These are phyloP conservation scores for Solanum hybrid DNA, from an alignment of 305 asterid genomes.

Conservation along the genomic window DNA sequence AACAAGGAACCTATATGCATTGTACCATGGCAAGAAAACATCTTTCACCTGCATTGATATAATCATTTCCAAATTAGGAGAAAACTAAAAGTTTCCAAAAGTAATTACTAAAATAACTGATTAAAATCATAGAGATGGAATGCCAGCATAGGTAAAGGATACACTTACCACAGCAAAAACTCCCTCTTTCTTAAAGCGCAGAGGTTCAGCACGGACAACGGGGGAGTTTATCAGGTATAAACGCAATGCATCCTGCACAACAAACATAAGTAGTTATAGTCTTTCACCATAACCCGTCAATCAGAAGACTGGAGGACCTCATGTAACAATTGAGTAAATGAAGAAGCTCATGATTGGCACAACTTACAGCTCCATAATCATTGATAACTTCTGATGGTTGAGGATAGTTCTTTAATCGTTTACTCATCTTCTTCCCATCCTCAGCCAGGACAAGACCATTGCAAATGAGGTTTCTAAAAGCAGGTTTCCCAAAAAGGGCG, in stretches of 20 bases:
- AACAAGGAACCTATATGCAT: constrained; percentile 93
- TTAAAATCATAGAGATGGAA: neutral
- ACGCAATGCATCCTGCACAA: constrained; percentile 61
- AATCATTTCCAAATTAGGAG: neutral
- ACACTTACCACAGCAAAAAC: constrained; percentile 67
- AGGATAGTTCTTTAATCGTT: constrained; percentile 88
- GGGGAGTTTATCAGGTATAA: constrained; percentile 93
- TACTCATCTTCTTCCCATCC: constrained; percentile 98
- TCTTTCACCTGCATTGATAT: constrained; percentile 45
- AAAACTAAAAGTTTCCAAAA: neutral
- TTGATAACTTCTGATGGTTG: constrained; percentile 81
- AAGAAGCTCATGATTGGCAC: neutral
- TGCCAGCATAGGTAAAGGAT: neutral
- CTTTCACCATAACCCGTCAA: neutral
- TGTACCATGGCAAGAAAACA: constrained; percentile 97
- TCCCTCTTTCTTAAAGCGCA: constrained; percentile 89
- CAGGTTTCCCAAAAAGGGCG: constrained; percentile 89
- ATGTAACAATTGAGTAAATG: neutral
- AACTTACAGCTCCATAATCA: constrained; percentile 80
- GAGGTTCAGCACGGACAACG: constrained; percentile 94
- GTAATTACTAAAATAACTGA: neutral
- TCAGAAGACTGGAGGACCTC: neutral
- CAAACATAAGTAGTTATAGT: neutral
- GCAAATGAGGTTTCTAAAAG: constrained; percentile 92
- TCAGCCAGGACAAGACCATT: constrained; percentile 96